Evolutionary conservation across 768 basidiomycete genomes (phyloP), one percentile per base, ranked within the genome.

Genomic region (Serendipita vermifera): DNA sequence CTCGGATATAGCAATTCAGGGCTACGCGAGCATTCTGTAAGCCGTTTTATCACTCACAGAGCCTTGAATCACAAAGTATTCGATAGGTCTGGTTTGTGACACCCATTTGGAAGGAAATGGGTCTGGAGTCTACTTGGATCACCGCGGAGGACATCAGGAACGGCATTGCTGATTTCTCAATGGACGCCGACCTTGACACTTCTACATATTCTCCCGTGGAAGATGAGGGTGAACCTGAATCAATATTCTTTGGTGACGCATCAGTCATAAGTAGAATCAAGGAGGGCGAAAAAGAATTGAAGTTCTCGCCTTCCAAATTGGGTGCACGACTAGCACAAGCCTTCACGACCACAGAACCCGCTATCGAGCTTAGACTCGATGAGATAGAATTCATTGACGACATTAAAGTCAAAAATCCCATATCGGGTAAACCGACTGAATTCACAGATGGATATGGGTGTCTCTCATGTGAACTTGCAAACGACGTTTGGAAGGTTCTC

Each of bases 391-490:
- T 68, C 17, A 62, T 74, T 0, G 68, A 72, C n/a, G 79, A 84
- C 64, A 74, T 83, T 26, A 61, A 73, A 33, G n/a, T 59, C 1
- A 76, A 79, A 56, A 73, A 75, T 53, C 57, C 32, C 38, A 59
- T 64, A 35, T n/a, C n/a, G 24, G 7, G 22, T 22, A 29, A 51
- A 2, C 58, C 20, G 78, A 75, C 58, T 67, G 69, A 32, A 41
- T 85, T 84, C 65, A 85, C 84, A 0, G 85, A 87, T 63, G 85
- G 84, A n/a, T 78, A 83, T 20, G 86, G 84, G 1, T 79, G 75
- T 0, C 74, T 83, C 59, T 83, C 82, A 1, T 64, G 65, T 5
- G 72, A 76, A 17, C 65, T 85, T 17, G 79, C 81, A 1, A 61
- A 65, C 3, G 74, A 72, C 5, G 78, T 85, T 9, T 69, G 69